Evolutionary conservation across 441 rosid genomes (phyloP).

Genomic region (Erodium moschatum): DNA sequence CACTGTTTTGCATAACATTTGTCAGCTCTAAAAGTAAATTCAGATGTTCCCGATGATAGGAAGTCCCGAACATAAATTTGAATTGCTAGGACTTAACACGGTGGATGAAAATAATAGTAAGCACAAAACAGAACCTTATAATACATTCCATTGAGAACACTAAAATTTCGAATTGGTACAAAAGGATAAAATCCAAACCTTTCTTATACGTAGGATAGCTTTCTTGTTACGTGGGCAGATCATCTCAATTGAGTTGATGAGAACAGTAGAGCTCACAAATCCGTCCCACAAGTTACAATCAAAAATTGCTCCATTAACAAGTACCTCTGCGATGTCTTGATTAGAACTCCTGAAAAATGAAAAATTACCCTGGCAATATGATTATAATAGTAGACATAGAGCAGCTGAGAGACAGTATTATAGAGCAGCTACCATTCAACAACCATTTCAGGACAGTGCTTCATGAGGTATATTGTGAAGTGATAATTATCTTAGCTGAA

Average conservation of each 20-base stretch:
- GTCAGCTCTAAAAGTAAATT: background rate
- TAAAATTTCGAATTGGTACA: background rate
- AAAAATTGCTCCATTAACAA: slow-evolving; percentile 39
- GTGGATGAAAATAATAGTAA: background rate
- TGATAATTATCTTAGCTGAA: background rate
- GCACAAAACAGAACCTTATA: background rate
- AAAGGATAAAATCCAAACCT: slow-evolving; percentile 38
- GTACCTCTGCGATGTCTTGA: slow-evolving; percentile 45
- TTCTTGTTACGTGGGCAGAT: slow-evolving; percentile 45
- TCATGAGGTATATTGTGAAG: background rate
- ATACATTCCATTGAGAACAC: background rate
- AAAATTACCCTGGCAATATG: slow-evolving; percentile 17
- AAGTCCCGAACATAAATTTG: background rate
- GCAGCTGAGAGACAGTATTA: background rate
- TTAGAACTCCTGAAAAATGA: slow-evolving; percentile 39
- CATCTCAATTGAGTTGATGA: slow-evolving; percentile 44
- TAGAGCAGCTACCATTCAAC: slow-evolving; percentile 5
- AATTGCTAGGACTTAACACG: background rate
- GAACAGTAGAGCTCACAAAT: slow-evolving; percentile 37
- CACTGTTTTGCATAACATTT: background rate
- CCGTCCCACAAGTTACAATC: slow-evolving; percentile 67
- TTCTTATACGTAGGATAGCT: slow-evolving; percentile 43
- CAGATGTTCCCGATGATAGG: background rate
- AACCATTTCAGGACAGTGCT: background rate
- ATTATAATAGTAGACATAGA: background rate